Evolutionary conservation across 2,329 filamentous ascomycete species (phyloP), one percentile per base, ranked within the genome.

Genomic region (Aspergillus eucalypticola): DNA sequence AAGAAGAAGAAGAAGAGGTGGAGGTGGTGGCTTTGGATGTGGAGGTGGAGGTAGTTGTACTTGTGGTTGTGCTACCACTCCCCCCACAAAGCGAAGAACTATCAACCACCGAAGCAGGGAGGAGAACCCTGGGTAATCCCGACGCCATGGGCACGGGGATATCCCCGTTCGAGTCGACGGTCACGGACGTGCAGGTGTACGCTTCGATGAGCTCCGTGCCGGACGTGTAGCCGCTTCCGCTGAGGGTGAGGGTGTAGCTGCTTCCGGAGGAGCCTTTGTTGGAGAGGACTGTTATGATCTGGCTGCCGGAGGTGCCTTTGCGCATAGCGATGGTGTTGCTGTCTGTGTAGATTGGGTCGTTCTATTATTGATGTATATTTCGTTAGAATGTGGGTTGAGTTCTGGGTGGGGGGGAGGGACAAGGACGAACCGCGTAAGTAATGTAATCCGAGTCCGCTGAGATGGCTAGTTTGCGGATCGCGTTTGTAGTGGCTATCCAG

Each of bases 401-500:
- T 25, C n/a, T n/a, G 15, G 25, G 15, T 44, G 13, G n/a, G n/a
- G n/a, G 15, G 6, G 3, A 4, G 15, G 23, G 39, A 2, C 1
- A 6, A 17, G 25, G n/a, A 7, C 25, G 11, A 13, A 72, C 71
- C 64, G 71, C 72, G 60, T 76, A 78, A 0, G 69, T 76, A 6
- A 79, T 65, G 63, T 82, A 83, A 10, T 65, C 66, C 3, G 60
- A 58, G 46, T 79, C 76, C 3, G 66, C 64, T 3, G 59, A 61
- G 19, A 82, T 69, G 2, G 77, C 80, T 6, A 75, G 73, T 53
- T 72, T 76, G 35, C 85, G 83, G 48, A 86, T 75, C 52, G 76
- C 74, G 69, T 86, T 87, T 19, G 84, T 69, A 5, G 69, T 67
- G 1, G 76, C 65, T 52, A 84, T 81, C 63, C 76, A 76, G 17